These are phyloP conservation scores for Fusarium camptoceras DNA, from an alignment of 2,329 filamentous ascomycete species.

Conservation along the genomic window DNA sequence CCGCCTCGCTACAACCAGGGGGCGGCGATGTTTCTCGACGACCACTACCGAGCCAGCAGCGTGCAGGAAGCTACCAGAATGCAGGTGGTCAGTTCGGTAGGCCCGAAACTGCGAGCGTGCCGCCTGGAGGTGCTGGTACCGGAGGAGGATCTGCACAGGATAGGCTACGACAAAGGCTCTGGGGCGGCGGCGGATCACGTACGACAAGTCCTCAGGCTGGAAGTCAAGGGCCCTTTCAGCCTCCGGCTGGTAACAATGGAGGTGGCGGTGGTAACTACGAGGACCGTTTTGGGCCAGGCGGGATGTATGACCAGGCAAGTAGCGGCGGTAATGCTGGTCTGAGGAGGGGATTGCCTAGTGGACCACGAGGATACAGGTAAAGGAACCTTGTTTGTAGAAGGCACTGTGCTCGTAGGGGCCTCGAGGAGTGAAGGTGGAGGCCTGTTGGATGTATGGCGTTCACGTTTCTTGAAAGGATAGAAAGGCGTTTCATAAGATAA, in stretches of 20 bases:
- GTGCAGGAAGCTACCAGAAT: conserved; percentile 76
- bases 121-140: conserved; percentile 46
- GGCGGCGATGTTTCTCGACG: conserved; percentile 53
- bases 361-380: conserved; percentile 57
- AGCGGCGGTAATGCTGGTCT: conserved; percentile 47
- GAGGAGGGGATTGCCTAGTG: conserved; percentile 58
- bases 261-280: conserved; percentile 55
- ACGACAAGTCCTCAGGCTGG: conserved; percentile 63
- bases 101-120: conserved; percentile 43
- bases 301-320: conserved; percentile 57
- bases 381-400: not conserved
- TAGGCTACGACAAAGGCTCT: conserved; percentile 81
- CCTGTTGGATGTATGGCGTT: conserved; percentile 30
- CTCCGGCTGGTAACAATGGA: conserved; percentile 52
- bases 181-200: conserved; percentile 69
- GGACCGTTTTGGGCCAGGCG: conserved; percentile 60
- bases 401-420: not conserved
- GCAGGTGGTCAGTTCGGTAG: conserved; percentile 34
- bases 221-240: conserved; percentile 60
- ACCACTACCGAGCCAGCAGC: conserved; percentile 53
- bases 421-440: not conserved
- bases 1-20: conserved; percentile 46
- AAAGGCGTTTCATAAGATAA: conserved; percentile 42
- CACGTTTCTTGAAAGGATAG: conserved; percentile 34
- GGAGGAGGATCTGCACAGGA: conserved; percentile 76